Percentiles rank a stretch among this genome's conserved stretches.
These are phyloP conservation scores for Grosmannia serpens DNA, from an alignment of 2,329 filamentous ascomycete species.

Conservation along the genomic window DNA sequence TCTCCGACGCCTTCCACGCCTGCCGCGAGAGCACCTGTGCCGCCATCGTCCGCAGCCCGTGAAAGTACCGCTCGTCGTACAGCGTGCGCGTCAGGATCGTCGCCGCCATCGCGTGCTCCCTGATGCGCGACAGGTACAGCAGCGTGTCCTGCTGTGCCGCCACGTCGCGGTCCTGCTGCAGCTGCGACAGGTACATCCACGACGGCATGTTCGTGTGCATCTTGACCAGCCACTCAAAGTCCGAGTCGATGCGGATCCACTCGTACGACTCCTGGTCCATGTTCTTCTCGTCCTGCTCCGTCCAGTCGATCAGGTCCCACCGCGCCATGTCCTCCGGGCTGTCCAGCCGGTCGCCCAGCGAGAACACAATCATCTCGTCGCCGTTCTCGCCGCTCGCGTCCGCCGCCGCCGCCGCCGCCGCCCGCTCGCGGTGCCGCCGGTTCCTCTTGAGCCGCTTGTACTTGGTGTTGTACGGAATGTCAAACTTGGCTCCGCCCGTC, in stretches of 20 bases:
- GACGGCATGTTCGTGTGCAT: conserved; percentile 73
- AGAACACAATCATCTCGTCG: conserved; percentile 65
- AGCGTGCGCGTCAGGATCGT: conserved; percentile 83
- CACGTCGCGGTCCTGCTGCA: conserved; percentile 94
- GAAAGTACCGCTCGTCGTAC: conserved; percentile 85
- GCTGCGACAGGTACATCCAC: conserved; percentile 96
- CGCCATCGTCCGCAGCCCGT: conserved; percentile 82
- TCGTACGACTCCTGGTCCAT: conserved; percentile 98
- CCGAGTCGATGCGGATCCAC: conserved; percentile 95
- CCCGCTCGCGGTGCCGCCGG: conserved; percentile 68
- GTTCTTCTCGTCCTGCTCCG: conserved; percentile 70
- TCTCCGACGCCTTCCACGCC: conserved; percentile 27
- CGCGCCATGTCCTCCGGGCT: conserved; percentile 67
- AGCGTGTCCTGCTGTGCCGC: conserved; percentile 75
- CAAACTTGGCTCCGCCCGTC: conserved; percentile 55
- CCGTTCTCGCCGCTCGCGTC: conserved; percentile 46
- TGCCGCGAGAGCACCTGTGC: conserved; percentile 68
- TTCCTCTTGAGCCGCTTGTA: conserved; percentile 95
- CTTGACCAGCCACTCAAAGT: conserved; percentile 94
- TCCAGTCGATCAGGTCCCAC: conserved; percentile 85
- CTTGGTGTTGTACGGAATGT: conserved; percentile 98
- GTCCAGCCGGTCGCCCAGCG: conserved; percentile 83
- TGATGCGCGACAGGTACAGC: conserved; percentile 56
- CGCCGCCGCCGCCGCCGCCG: conserved; percentile 44
- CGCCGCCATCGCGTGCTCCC: conserved; percentile 69